Evolutionary conservation across 2,329 filamentous ascomycete species (phyloP), one percentile per base, ranked within the genome.

Genomic region (Colletotrichum godetiae): DNA sequence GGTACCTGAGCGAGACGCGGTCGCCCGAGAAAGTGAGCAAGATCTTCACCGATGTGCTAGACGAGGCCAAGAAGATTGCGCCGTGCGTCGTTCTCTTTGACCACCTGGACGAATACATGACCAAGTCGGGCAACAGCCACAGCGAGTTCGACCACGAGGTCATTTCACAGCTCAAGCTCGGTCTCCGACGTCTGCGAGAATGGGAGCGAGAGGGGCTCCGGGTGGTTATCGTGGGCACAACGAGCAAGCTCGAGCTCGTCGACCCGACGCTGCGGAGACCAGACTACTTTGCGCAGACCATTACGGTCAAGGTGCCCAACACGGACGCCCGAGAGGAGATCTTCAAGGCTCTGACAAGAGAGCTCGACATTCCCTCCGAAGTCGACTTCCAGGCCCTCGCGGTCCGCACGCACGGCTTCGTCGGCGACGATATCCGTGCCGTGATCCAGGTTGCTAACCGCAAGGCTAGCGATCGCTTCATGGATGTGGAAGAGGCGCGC

Each of bases 71-170:
- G 80, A 89, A 91, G 68, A 88, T 95, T 49, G 95, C 96, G 0
- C 97, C 97, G 0, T 97, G 95, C 78, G 87, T 99, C 5, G 88
- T 99, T 5, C 97, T 98, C 79, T 93, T 98, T 70, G 95, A 98
- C 77, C 93, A 98, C 77, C 94, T 98, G 65, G 95, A 99, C 81
- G 75, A 77, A 70, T 92, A 93, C 4, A 97, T 98, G 78, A 94
- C 95, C 0, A 97, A 97, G 81, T 88, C 93, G 68, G 94, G 97
- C 75, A 94, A 91, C 67, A 91, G 93, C 1, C 93, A 97, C 78
- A 92, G 93, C 78, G 95, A 98, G 76, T 96, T 97, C 91, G 95
- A 98, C 80, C 94, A 95, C 79, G 88, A 95, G 66, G 97, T 97
- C 75, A 92, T 97, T 13, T 90, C 92, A 0, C 94, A 97, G 79